Base-by-base conservation (phyloP, 225 moss, liverwort and hornwort genomes). In the Anthoceros angustus region DNA sequence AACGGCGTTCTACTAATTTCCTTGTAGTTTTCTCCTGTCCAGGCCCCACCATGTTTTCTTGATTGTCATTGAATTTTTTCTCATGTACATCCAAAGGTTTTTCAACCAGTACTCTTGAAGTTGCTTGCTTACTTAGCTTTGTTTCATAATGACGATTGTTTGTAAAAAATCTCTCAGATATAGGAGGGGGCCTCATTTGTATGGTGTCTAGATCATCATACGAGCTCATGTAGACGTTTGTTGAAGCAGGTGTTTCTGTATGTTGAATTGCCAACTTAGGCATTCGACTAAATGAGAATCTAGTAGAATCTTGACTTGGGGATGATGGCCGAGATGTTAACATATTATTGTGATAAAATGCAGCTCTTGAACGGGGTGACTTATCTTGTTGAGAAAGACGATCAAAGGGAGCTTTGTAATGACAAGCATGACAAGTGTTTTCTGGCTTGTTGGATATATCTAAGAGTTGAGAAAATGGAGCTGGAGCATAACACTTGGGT, bases 401-500 rank as follows among this genome's bases (percentile, higher is more conserved):
- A 15, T 55, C 55, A 15, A 0, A 55, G 14, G 55, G 55, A 55
- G 55, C 55, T 23, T 55, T 55, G n/a, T 18, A 55, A 20, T 55
- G 55, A 55, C 55, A 55, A 55, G 55, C 55, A 15, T 55, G 55
- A 55, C 55, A 55, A 15, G 55, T 23, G 18, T 20, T 18, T 55
- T 55, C 16, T 55, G 55, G 55, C n/a, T 55, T 55, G n/a, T 55
- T 55, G 18, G 55, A 55, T 7, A 55, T 55, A 20, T 55, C 55
- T 5, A 55, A 23, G 7, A 55, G 23, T 5, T 18, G 18, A 5
- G 55, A 55, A 20, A 55, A 55, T 55, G 8, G 18, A 55, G 55
- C 55, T 18, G 8, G 8, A 15, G 10, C 23, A 23, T 55, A 55
- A 23, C 55, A 55, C 55, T 23, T 55, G 23, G 55, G 55, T 18